Evolutionary conservation across 345 rosid species (phyloP).

Genomic region (Pistacia integerrima): DNA sequence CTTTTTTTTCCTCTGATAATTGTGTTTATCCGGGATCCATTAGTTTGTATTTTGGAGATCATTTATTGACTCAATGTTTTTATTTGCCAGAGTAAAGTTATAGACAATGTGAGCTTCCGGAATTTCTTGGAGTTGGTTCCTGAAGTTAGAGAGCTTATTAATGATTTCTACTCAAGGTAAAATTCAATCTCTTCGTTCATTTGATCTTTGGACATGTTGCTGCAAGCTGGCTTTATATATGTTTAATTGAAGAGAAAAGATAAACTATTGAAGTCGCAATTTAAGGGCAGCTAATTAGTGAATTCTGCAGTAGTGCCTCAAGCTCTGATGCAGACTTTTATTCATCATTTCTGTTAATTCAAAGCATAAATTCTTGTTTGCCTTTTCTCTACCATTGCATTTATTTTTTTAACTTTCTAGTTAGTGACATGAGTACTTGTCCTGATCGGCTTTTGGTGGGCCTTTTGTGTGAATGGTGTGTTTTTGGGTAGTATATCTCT

Average conservation of each 20-base stretch:
- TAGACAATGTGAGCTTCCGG: conserved; percentile 88
- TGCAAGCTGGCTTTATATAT: conserved; percentile 1
- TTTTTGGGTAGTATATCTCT: neutral
- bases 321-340: neutral
- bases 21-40: conserved; percentile 5
- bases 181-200: conserved; percentile 1
- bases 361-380: neutral
- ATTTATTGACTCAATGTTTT: conserved; percentile 27
- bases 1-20: neutral
- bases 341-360: neutral
- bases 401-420: neutral
- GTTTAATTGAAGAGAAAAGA: neutral
- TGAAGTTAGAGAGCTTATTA: conserved; percentile 96
- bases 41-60: conserved; percentile 1
- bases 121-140: conserved; percentile 96
- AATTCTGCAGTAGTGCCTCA: neutral
- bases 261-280: neutral
- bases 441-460: neutral
- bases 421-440: neutral
- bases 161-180: conserved; percentile 96
- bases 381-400: neutral
- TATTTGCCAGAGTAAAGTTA: conserved; percentile 79
- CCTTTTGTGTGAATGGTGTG: neutral
- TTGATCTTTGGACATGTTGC: conserved; percentile 1
- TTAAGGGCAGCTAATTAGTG: neutral